These are phyloP conservation scores for Cytospora paraplurivora DNA, from an alignment of 2,329 filamentous ascomycete genomes.

Conservation along the genomic window DNA sequence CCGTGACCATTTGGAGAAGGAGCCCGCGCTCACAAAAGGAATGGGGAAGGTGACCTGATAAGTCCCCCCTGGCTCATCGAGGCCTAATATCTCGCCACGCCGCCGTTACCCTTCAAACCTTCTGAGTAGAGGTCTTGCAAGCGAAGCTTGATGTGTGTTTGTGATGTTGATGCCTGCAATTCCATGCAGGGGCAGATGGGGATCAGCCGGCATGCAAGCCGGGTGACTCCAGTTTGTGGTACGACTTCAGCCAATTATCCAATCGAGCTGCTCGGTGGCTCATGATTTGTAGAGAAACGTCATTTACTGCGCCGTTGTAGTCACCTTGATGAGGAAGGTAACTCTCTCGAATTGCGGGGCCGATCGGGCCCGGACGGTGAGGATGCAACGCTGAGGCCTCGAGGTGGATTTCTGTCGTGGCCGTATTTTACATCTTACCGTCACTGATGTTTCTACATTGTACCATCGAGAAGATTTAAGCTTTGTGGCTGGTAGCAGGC, in stretches of 20 bases:
- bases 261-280: neutral
- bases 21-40: too few relatives aligned
- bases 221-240: neutral
- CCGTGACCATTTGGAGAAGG: too few relatives aligned
- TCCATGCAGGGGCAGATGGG: constrained; percentile 1
- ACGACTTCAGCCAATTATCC: neutral
- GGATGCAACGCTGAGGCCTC: neutral
- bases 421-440: neutral
- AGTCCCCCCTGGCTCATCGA: too few relatives aligned
- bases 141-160: neutral
- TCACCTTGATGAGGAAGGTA: neutral
- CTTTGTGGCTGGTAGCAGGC: too few relatives aligned
- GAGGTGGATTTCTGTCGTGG: neutral
- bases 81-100: too few relatives aligned
- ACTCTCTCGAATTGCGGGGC: neutral
- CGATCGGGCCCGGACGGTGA: neutral
- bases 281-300: neutral
- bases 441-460: too few relatives aligned
- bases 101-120: neutral
- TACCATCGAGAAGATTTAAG: too few relatives aligned
- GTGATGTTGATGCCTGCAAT: neutral
- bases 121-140: neutral
- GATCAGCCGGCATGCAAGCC: neutral
- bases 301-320: neutral
- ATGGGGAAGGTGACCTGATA: too few relatives aligned